These are phyloP conservation scores for Populus hybrid DNA, from an alignment of 441 rosid species.

Conservation along the genomic window DNA sequence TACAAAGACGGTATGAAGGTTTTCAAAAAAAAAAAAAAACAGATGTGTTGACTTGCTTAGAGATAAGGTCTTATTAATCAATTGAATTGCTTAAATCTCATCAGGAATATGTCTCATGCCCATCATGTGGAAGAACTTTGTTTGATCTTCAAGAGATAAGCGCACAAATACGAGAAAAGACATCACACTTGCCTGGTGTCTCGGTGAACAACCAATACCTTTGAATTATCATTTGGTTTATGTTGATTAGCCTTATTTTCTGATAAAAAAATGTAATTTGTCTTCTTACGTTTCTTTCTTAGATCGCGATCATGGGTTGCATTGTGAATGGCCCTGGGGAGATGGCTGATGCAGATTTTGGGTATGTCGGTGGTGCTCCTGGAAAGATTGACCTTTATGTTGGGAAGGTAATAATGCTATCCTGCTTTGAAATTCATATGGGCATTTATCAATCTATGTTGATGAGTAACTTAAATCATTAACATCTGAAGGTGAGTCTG, in stretches of 20 bases:
- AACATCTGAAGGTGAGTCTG: background rate
- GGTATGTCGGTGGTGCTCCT: slow-evolving; percentile 95
- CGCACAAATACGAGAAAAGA: slow-evolving; percentile 89
- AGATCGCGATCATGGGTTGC: slow-evolving; percentile 99
- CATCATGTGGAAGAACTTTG: slow-evolving; percentile 98
- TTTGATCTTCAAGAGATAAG: slow-evolving; percentile 96
- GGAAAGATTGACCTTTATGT: slow-evolving; percentile 95
- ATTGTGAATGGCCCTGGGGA: slow-evolving; percentile 99
- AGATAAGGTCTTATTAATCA: background rate
- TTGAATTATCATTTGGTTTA: background rate
- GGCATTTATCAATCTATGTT: background rate
- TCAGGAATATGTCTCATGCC: slow-evolving; percentile 96
- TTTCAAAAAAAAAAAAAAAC: background rate
- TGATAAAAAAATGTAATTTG: background rate
- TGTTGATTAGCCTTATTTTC: background rate
- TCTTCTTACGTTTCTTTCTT: background rate
- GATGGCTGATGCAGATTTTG: slow-evolving; percentile 99
- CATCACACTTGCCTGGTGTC: slow-evolving; percentile 95
- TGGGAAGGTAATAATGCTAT: slow-evolving; percentile 59
- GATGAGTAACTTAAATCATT: background rate
- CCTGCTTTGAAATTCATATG: slow-evolving; percentile 1
- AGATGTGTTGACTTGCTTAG: background rate
- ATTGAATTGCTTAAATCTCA: slow-evolving; percentile 14
- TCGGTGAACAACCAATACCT: slow-evolving; percentile 49
- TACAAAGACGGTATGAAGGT: slow-evolving; percentile 76